Base-by-base conservation (phyloP, 768 basidiomycete species). In the Pholiota conissans region DNA sequence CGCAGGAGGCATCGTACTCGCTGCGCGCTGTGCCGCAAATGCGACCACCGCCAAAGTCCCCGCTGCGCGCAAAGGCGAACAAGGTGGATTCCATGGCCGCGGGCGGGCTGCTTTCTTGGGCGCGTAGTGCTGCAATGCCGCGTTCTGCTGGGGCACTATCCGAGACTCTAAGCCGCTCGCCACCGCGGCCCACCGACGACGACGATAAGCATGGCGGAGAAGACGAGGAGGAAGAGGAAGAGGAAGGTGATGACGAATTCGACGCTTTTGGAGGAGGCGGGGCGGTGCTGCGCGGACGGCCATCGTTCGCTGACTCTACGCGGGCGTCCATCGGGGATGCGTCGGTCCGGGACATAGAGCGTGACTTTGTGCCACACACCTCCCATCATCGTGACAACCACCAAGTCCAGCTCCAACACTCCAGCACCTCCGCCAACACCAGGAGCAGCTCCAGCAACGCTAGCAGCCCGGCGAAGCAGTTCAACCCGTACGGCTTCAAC, bases 241-340 rank as follows among this genome's bases (percentile, higher is more conserved):
- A 30, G 16, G 45, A 18, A n/a, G 37, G 9, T 13, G 32, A 26
- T 9, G 42, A 39, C 5, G 37, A 39, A 2, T 39, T 39, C 20
- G 9, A 18, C 42, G 42, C 22, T 45, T n/a, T n/a, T n/a, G n/a
- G n/a, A 22, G 18, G n/a, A 7, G 22, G 9, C 22, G 9, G 8
- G 1, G 20, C 18, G 18, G 42, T 22, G 42, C 22, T 45, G 22
- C 42, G 42, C 18, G 42, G 42, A 13, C 22, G 42, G 42, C 42
- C 42, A 6, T 45, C 71, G 10, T 67, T 70, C 48, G 72, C 71
- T 34, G 75, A 76, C 55, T 71, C 73, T 29, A 69, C 69, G 11
- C 65, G 66, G 32, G 68, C 72, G 29, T 68, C 79, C 24, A 58
- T 75, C 53, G 66, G 75, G 47, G 77, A 77, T 57, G 74, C 75